Evolutionary conservation across 805 yeast species (phyloP).

Genomic region (Pichia insulana): DNA sequence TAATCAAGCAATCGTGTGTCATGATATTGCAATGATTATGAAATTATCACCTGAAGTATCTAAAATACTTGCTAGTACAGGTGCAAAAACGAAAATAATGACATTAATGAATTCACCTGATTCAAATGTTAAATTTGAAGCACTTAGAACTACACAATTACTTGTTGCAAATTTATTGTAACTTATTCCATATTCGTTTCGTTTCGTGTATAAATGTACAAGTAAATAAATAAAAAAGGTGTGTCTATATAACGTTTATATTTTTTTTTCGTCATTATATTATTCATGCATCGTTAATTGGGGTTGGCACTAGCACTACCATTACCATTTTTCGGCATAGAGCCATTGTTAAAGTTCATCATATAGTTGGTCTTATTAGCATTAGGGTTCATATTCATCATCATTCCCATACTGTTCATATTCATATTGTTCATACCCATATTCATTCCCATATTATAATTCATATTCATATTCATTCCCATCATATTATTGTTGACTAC

Average conservation of each 20-base stretch:
- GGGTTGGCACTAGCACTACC: not conserved
- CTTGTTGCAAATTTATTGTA: constrained; percentile 74
- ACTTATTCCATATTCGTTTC: not conserved
- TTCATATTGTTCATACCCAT: not conserved
- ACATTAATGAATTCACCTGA: constrained; percentile 69
- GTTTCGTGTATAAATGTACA: too few species aligned
- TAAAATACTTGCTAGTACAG: constrained; percentile 40
- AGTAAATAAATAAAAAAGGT: not conserved
- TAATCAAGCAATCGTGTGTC: constrained; percentile 53
- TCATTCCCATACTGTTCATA: not conserved
- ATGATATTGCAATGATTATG: constrained; percentile 56
- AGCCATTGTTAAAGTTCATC: not conserved
- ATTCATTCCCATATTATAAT: not conserved
- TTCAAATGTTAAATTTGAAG: constrained; percentile 88
- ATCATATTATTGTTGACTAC: not conserved
- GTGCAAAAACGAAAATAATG: constrained; percentile 79
- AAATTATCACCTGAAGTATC: constrained; percentile 55
- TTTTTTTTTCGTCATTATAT: not conserved
- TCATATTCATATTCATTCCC: not conserved
- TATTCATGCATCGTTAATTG: not conserved
- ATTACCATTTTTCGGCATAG: not conserved
- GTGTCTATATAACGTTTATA: not conserved
- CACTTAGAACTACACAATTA: constrained; percentile 89
- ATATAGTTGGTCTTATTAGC: not conserved
- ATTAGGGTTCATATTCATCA: not conserved